phyloP scores from a whole-genome alignment of 257 asterid species.

The Cinchona pubescens region DNA sequence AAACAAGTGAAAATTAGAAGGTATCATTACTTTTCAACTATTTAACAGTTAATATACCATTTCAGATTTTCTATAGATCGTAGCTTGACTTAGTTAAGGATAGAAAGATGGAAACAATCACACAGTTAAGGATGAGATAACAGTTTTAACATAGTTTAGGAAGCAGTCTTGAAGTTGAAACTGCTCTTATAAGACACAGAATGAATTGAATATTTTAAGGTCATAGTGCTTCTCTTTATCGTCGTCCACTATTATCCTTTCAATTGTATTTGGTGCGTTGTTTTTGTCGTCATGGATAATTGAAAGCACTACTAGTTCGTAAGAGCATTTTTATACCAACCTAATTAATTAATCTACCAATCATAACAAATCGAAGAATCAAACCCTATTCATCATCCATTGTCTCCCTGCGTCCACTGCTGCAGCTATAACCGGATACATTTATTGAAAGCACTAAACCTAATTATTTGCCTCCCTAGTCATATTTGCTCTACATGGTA shows the following conservation, averaged over 20 bases:
- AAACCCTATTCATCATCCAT: neutral
- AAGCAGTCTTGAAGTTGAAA: slow-evolving; percentile 29
- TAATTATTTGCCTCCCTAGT: neutral
- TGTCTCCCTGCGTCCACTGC: neutral
- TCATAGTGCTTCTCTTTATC: slow-evolving; percentile 54
- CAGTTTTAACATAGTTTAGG: slow-evolving; percentile 1
- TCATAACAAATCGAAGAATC: neutral
- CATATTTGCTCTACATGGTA: neutral
- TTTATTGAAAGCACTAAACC: slow-evolving; percentile 6
- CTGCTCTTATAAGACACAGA: slow-evolving; percentile 29
- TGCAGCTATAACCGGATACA: neutral
- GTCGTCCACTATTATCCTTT: slow-evolving; percentile 57
- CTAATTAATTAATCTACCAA: slow-evolving; percentile 8
- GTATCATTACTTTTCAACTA: too few species aligned
- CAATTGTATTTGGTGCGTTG: slow-evolving; percentile 57
- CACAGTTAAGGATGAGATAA: neutral
- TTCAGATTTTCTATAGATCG: too few species aligned
- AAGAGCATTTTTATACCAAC: slow-evolving; percentile 26
- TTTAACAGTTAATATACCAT: too few species aligned
- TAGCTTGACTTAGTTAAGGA: too few species aligned
- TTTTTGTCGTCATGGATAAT: slow-evolving; percentile 53
- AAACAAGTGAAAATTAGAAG: too few species aligned
- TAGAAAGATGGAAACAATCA: too few species aligned
- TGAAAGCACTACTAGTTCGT: slow-evolving; percentile 41
- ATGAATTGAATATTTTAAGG: slow-evolving; percentile 10